Percentiles rank a stretch among this genome's conserved stretches.
Evolutionary conservation across 2,329 filamentous ascomycete genomes (phyloP).

Genomic region (Fusarium sp.): DNA sequence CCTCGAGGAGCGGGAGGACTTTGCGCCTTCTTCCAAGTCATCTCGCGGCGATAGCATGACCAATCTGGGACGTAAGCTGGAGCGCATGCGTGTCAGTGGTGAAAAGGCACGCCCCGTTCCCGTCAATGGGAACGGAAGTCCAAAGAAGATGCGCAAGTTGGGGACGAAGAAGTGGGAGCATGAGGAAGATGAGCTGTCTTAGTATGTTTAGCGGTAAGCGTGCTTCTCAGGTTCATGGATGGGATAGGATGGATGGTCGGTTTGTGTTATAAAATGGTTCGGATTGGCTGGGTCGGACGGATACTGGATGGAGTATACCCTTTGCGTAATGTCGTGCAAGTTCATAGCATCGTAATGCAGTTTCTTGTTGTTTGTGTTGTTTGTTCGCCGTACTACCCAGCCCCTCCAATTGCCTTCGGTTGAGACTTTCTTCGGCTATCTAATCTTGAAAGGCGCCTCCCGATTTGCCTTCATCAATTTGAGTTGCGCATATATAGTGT

Average conservation of each 20-base stretch:
- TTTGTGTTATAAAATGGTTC: constrained; percentile 22
- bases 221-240: not conserved
- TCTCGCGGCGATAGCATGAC: constrained; percentile 40
- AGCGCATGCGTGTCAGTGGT: constrained; percentile 58
- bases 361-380: not conserved
- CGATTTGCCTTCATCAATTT: not conserved
- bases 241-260: not conserved
- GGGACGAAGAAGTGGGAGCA: constrained; percentile 58
- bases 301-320: not conserved
- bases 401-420: not conserved
- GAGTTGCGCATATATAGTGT: fast-evolving
- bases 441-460: fast-evolving
- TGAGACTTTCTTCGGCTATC: not conserved
- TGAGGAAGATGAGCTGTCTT: constrained; percentile 49
- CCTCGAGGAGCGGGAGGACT: constrained; percentile 62
- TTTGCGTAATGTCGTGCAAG: not conserved
- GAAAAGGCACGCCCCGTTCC: constrained; percentile 41
- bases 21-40: constrained; percentile 37
- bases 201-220: constrained; percentile 16
- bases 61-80: constrained; percentile 57
- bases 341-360: not conserved
- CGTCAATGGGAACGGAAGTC: constrained; percentile 55
- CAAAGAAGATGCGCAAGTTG: constrained; percentile 63
- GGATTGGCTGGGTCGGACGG: not conserved
- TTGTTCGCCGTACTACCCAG: not conserved